These are phyloP conservation scores for Cicer pinnatifidum DNA, from an alignment of 306 rosid species.

Conservation along the genomic window DNA sequence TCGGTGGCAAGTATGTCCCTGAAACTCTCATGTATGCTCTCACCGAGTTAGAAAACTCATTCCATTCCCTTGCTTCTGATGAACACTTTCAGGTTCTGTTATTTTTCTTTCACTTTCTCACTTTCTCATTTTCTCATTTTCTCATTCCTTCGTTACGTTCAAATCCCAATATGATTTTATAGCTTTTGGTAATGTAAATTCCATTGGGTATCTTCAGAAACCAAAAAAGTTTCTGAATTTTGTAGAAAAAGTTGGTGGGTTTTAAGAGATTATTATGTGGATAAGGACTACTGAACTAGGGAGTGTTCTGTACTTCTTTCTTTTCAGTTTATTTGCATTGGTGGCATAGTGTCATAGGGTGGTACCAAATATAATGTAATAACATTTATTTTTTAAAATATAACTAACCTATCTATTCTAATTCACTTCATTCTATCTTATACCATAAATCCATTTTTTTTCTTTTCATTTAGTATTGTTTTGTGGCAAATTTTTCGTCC, in stretches of 20 bases:
- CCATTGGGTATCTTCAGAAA: neutral
- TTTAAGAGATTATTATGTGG: neutral
- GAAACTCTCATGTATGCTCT: conserved; percentile 87
- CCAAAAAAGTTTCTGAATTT: neutral
- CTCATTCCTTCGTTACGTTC: neutral
- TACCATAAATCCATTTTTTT: too few species aligned
- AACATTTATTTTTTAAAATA: too few species aligned
- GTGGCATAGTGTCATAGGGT: too few species aligned
- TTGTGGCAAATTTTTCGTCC: too few species aligned
- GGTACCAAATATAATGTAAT: too few species aligned
- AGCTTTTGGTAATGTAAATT: neutral
- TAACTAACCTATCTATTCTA: too few species aligned
- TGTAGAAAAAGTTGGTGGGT: neutral
- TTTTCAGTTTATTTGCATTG: too few species aligned
- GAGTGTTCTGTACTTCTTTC: neutral
- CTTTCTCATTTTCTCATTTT: neutral
- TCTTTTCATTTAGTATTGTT: too few species aligned
- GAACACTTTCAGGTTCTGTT: conserved; percentile 64
- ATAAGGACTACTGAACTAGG: neutral
- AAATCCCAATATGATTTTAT: neutral
- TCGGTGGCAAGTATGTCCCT: conserved; percentile 89
- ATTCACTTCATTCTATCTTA: too few species aligned
- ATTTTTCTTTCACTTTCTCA: neutral
- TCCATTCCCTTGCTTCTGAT: conserved; percentile 62
- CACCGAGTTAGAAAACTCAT: conserved; percentile 76